Evolutionary conservation across 768 basidiomycete genomes (phyloP), one percentile per base, ranked within the genome.

Genomic region (Termitomyces sp.): DNA sequence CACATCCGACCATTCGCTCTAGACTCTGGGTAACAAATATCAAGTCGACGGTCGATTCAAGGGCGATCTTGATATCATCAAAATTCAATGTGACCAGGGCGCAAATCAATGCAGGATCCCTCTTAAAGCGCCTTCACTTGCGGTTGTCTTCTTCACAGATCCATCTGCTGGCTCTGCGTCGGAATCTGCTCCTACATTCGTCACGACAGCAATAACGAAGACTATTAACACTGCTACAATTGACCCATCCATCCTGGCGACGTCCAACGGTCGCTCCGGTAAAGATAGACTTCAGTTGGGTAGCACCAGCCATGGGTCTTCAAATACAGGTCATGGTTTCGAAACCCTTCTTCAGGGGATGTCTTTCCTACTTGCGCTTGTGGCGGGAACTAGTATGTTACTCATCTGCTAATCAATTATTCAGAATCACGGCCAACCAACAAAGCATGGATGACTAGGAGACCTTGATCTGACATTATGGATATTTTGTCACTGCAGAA

Each of bases 121-220:
- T 14, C 83, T 93, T 37, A 78, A 80, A 43, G 86, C 88, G 0
- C 91, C 92, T 0, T 82, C 82, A 37, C 84, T 87, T 57, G 89
- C 88, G 1, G 75, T 93, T 46, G 86, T 93, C 59, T 89, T 89
- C 74, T 71, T 92, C 37, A 79, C 75, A 1, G 68, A 75, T 42
- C 60, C 70, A 26, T 75, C 70, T 23, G 75, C 76, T 38, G 60
- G 15, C 19, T 12, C 49, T 19, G 28, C 5, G 17, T 6, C 26
- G 26, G 15, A 69, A 5, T 67, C 67, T 9, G 67, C 70, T 9
- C 64, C 64, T 60, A 85, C 83, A 21, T 87, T 83, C 65, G 55
- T 82, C 5, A 86, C 81, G 7, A 84, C 84, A 0, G 80, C 77
- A 15, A 65, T 72, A 21, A 86, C 85, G 6, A 80, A 80, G 60